Percentiles rank a stretch among this genome's conserved stretches.
Evolutionary conservation across 176 grass and related monocot species (phyloP).

Genomic region (Hordeum marinum): DNA sequence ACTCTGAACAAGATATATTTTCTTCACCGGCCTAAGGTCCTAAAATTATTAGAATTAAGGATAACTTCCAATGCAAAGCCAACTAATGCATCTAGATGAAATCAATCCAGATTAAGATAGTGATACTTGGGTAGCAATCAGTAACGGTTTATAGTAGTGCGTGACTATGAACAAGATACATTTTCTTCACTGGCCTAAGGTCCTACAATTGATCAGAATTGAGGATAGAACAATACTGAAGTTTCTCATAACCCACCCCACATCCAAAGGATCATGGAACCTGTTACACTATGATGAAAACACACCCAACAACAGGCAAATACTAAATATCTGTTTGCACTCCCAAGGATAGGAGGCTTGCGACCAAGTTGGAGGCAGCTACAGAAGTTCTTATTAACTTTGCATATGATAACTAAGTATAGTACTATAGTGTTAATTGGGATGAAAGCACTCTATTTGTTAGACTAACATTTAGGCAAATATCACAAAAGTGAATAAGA

Average conservation of each 20-base stretch:
- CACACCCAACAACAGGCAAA: background rate
- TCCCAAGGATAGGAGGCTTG: background rate
- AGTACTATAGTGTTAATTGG: background rate
- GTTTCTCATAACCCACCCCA: background rate
- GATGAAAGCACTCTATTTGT: background rate
- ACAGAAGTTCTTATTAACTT: background rate
- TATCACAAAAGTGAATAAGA: slow-evolving; percentile 15
- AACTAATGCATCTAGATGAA: background rate
- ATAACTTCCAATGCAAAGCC: background rate
- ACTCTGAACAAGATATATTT: background rate
- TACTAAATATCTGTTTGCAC: background rate
- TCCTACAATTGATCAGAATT: background rate
- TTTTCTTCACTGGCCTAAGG: background rate
- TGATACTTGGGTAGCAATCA: background rate
- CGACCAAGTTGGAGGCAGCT: background rate
- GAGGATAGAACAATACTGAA: background rate
- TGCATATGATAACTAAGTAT: background rate
- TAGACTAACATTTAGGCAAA: background rate
- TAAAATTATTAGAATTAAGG: background rate
- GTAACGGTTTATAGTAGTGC: background rate
- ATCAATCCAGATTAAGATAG: background rate
- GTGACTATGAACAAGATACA: background rate
- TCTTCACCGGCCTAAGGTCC: background rate
- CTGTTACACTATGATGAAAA: background rate
- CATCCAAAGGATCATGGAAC: background rate